A percentile compares a stretch with the other conserved stretches of the same genome.
phyloP scores from a whole-genome alignment of 805 yeast species.

The Ogataea nakhonphanomensis region DNA sequence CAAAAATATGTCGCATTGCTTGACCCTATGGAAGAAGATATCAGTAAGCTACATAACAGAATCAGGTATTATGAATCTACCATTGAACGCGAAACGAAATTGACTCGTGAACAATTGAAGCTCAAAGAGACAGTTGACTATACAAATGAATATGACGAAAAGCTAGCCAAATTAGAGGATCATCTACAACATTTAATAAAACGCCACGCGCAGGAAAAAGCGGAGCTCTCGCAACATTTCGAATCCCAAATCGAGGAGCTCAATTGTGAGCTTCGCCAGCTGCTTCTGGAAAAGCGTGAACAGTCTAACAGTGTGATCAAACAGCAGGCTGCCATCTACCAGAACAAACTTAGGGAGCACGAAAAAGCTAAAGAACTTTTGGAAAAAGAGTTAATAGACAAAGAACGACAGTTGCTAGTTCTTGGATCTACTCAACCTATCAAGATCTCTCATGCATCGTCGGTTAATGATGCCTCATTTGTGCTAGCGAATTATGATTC shows the following conservation, averaged over 20 bases:
- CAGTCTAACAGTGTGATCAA: background rate
- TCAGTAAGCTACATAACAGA: constrained; percentile 1
- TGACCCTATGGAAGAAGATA: constrained; percentile 3
- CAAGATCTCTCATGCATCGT: constrained; percentile 15
- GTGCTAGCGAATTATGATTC: background rate
- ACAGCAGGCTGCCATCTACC: constrained; percentile 7
- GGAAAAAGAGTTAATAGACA: constrained; percentile 12
- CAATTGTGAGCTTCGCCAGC: background rate
- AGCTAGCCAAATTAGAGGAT: too few relatives aligned
- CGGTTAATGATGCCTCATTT: background rate
- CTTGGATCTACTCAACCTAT: constrained; percentile 25
- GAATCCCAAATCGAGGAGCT: background rate
- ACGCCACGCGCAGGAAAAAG: too few relatives aligned
- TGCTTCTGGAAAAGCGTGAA: background rate
- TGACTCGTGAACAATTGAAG: background rate
- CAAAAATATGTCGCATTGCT: background rate
- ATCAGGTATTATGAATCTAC: background rate
- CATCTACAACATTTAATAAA: too few relatives aligned
- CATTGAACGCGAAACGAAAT: background rate
- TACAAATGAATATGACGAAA: too few relatives aligned
- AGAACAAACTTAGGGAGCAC: constrained; percentile 11
- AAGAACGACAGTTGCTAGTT: constrained; percentile 16
- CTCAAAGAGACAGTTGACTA: background rate
- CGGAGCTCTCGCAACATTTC: background rate
- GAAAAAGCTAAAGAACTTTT: constrained; percentile 7